These are phyloP conservation scores for Lactuca sativa DNA, from an alignment of 129 eudicot species.

Conservation along the genomic window DNA sequence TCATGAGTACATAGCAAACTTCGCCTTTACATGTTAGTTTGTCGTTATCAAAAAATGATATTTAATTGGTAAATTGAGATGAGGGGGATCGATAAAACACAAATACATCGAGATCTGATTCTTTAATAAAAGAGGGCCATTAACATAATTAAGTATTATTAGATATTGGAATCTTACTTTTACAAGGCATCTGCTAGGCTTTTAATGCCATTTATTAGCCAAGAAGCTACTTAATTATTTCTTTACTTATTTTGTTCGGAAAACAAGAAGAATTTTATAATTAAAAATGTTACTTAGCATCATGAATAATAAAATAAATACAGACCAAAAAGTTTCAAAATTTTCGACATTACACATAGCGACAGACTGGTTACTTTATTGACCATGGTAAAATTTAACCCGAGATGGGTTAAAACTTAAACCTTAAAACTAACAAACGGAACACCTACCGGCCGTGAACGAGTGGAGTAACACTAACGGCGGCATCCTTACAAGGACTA, in stretches of 20 bases:
- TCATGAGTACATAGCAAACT: constrained; percentile 2
- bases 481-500: constrained; percentile 88
- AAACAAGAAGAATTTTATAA: constrained; percentile 18
- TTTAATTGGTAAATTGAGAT: not conserved
- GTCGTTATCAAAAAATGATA: constrained; percentile 11
- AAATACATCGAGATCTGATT: constrained; percentile 34
- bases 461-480: constrained; percentile 73
- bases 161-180: constrained; percentile 36
- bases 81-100: constrained; percentile 15
- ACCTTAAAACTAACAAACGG: constrained; percentile 3
- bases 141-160: constrained; percentile 9
- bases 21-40: constrained; percentile 31
- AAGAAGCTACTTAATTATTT: constrained; percentile 32
- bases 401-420: not conserved
- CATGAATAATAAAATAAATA: constrained; percentile 17
- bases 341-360: constrained; percentile 14
- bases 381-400: constrained; percentile 34
- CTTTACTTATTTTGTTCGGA: constrained; percentile 26
- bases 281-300: not conserved
- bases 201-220: constrained; percentile 41
- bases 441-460: constrained; percentile 75
- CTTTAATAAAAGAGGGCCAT: constrained; percentile 5
- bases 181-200: constrained; percentile 32
- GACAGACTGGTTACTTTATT: constrained; percentile 31
- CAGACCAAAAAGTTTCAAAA: constrained; percentile 6